Evolutionary conservation across 192 early-diverging fungal genomes (phyloP), one percentile per base, ranked within the genome.

Genomic region (Linnemannia elongata): DNA sequence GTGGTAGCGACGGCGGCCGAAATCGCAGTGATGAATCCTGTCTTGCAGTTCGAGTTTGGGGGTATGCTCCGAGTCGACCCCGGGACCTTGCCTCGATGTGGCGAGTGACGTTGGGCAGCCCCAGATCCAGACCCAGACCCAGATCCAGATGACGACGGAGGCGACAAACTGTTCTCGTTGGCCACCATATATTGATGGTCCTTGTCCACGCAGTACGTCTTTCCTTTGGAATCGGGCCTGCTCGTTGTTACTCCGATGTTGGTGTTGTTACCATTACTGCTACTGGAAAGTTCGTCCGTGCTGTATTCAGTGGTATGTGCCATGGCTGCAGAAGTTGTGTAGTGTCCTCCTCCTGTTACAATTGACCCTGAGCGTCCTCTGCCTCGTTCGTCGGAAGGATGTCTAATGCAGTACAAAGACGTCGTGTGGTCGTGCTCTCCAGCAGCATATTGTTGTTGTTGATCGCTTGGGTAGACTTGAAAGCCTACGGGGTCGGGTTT

Each of bases 321-420:
- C 68, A 75, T 81, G 7, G 80, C 69, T 0, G 80, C 41, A 15
- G 80, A 49, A 22, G 80, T 72, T 20, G 74, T 76, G n/a, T 76
- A 71, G 4, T 47, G 69, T 15, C 77, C 69, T 18, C 49, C 18
- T 52, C 49, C 49, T 3, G 20, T 17, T 22, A 17, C 49, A 6
- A 52, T 22, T 6, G 20, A 52, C 49, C 49, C 49, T 18, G 49
- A 52, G 49, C 49, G 18, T 20, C 49, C 20, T 52, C 15, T 52
- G 49, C 49, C 49, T 52, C 18, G 49, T 5, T 52, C 49, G 20
- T 52, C 20, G 49, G 49, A 52, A 52, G 49, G 22, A 18, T 0
- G 15, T 0, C 49, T 0, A 52, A 22, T 52, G 49, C 22, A 22
- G 20, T 20, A 52, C 15, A 18, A 20, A 3, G 18, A 52, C 18